Evolutionary conservation across 169 alveolate species (phyloP).

Genomic region (Sarcocystis neurona): DNA sequence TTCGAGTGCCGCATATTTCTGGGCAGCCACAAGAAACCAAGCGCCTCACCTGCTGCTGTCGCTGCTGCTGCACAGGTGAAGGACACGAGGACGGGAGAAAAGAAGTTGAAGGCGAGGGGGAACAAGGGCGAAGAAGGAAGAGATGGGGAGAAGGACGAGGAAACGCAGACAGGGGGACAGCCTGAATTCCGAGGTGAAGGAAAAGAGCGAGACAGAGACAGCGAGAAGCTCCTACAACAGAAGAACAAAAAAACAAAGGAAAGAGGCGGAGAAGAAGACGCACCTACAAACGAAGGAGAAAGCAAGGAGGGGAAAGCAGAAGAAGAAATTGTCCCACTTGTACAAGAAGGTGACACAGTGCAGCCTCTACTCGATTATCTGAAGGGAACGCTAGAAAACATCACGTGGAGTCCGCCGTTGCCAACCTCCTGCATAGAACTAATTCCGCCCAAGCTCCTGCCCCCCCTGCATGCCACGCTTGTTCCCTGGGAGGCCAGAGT

Average conservation of each 20-base stretch:
- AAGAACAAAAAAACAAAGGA: no score
- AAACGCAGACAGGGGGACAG: no score
- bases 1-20: not conserved
- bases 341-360: not conserved
- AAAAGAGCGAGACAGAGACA: no score
- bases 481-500: conserved; percentile 25
- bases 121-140: not conserved
- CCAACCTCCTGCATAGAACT: not conserved
- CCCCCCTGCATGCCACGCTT: not conserved
- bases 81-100: no score
- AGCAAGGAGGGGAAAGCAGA: not conserved
- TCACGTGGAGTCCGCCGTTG: not conserved
- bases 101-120: conserved; percentile 5
- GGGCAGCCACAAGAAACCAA: no score
- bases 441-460: not conserved
- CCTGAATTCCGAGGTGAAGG: no score
- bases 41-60: not conserved
- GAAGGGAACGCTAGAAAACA: conserved; percentile 2
- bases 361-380: conserved; percentile 27
- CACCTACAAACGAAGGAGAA: not conserved
- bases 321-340: not conserved
- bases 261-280: no score
- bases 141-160: not conserved
- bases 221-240: no score
- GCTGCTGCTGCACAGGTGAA: not conserved